Conservation (phyloP, 2,329 filamentous ascomycete genomes). For the Colletotrichum acutatum region DNA sequence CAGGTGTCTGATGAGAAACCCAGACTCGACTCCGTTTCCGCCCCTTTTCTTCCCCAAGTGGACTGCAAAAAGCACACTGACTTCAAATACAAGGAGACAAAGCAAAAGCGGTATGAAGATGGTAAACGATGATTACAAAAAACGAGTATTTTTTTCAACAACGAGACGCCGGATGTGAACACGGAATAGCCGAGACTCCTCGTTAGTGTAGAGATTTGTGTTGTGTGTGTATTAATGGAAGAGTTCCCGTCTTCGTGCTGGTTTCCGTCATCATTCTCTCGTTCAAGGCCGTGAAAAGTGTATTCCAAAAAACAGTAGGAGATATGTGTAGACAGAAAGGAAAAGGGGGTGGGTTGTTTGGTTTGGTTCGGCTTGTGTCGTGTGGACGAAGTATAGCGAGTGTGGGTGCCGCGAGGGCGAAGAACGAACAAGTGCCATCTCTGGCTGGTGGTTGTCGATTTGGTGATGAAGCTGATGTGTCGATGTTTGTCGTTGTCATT, state of each 20-base stretch:
- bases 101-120: neutral
- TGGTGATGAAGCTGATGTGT: neutral
- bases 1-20: constrained; percentile 16
- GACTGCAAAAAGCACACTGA: neutral
- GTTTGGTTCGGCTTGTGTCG: neutral
- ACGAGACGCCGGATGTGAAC: constrained; percentile 12
- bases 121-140: neutral
- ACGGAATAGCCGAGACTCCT: neutral
- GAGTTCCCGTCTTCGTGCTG: constrained; percentile 18
- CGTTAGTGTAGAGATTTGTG: no score
- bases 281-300: constrained; percentile 22
- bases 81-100: no score
- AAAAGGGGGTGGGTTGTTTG: neutral
- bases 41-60: neutral
- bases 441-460: neutral
- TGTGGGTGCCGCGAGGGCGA: constrained; percentile 13
- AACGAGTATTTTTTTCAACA: neutral
- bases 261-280: constrained; percentile 29
- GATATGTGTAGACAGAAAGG: neutral
- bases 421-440: neutral
- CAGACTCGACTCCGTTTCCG: constrained; percentile 1
- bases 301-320: neutral
- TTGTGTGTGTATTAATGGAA: constrained; percentile 16
- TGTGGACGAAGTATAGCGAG: constrained; percentile 2
- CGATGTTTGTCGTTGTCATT: neutral